Conservation (phyloP, 148 eudicot genomes). For the Mesembryanthemum crystallinum region DNA sequence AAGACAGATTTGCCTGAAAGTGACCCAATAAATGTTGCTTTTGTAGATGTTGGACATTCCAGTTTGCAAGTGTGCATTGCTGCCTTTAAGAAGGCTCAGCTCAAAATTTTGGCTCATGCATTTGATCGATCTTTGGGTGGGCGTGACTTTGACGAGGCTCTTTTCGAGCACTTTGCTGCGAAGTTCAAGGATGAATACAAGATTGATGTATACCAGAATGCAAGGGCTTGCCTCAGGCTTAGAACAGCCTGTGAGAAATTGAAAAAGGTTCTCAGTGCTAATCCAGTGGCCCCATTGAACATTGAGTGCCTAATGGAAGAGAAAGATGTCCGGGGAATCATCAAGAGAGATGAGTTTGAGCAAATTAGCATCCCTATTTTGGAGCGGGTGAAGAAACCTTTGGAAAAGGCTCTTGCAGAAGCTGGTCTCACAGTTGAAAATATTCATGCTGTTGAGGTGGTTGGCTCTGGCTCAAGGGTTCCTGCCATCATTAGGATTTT, state of each 20-base stretch:
- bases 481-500: conserved; percentile 75
- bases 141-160: conserved; percentile 83
- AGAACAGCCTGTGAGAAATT: conserved; percentile 83
- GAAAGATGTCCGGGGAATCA: conserved; percentile 81
- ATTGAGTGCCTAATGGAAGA: conserved; percentile 97
- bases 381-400: conserved; percentile 83
- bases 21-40: conserved; percentile 76
- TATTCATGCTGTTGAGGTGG: conserved; percentile 86
- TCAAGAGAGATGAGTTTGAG: conserved; percentile 91
- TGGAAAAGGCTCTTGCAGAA: conserved; percentile 91
- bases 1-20: conserved; percentile 90
- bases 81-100: conserved; percentile 85
- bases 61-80: conserved; percentile 90
- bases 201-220: conserved; percentile 82
- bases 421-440: conserved; percentile 66
- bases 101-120: conserved; percentile 81
- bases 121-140: conserved; percentile 84
- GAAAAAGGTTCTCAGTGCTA: conserved; percentile 94
- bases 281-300: conserved; percentile 92
- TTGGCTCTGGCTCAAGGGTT: conserved; percentile 91
- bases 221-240: conserved; percentile 87
- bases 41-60: conserved; percentile 87
- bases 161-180: conserved; percentile 81
- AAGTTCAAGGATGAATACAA: conserved; percentile 82
- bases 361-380: conserved; percentile 69